Evolutionary conservation across 768 basidiomycete species (phyloP), one percentile per base, ranked within the genome.

Genomic region (Hortiboletus campestris): DNA sequence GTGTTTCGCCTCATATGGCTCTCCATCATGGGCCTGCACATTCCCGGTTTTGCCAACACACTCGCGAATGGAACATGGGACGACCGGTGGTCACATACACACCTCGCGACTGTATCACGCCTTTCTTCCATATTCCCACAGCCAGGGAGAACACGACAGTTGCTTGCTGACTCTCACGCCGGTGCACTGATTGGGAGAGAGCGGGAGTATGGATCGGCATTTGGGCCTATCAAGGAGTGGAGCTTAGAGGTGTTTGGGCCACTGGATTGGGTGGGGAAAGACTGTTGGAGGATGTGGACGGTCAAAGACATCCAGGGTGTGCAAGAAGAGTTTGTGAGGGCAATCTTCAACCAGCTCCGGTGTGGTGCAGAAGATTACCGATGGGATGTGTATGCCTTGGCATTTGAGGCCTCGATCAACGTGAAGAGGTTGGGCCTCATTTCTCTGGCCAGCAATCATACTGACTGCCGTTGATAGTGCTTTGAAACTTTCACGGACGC

Each of bases 191-290:
- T 93, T 34, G 91, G 89, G 12, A 75, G 79, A 52, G 85, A 91
- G 64, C 78, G 78, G 62, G 78, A 82, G 60, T 85, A 86, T 55
- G 63, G 67, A n/a, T 75, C 75, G 34, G 77, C 81, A 2, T 88
- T 88, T 71, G 85, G 86, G 12, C 86, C 85, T 17, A 74, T 91
- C 49, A 85, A 84, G 59, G 77, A 77, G 46, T 93, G 91, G 90
- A 70, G 78, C 2, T 73, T 72, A 56, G 78, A 75, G 29, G 78
- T 79, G 7, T 61, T 88, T 41, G 77, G 71, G 10, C 82, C 84
- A 12, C 66, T 91, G 44, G 88, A 89, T 19, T 72, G 66, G 47
- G 52, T 72, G 43, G 72, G 61, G 50, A 65, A 63, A 46, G 62
- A 65, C 41, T 65, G 63, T 59, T 62, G 73, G 71, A 58, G 70